Evolutionary conservation across 768 basidiomycete species (phyloP).

Genomic region (Serendipita sp.): DNA sequence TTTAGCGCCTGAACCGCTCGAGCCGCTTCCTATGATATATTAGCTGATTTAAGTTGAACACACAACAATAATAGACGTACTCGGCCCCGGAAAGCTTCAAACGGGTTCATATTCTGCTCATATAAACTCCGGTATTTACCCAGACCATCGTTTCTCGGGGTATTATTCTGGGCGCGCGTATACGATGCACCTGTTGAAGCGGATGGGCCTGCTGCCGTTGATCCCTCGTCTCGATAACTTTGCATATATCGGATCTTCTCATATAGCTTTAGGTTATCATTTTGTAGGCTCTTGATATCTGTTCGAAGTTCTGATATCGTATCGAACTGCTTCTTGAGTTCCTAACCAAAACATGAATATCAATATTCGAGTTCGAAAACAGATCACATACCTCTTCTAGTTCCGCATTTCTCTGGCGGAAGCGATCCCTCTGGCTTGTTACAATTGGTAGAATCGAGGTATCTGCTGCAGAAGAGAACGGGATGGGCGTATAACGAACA

Average conservation of each 20-base stretch:
- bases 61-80: slow-evolving; percentile 32
- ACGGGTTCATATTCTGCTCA: slow-evolving; percentile 95
- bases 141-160: slow-evolving; percentile 45
- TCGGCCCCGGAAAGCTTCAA: slow-evolving; percentile 90
- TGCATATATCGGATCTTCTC: slow-evolving; percentile 99
- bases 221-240: slow-evolving; percentile 69
- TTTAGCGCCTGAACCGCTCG: slow-evolving; percentile 83
- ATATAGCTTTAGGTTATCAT: slow-evolving; percentile 93
- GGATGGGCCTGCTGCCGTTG: slow-evolving; percentile 9
- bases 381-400: slow-evolving; percentile 63
- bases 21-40: slow-evolving; percentile 63
- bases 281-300: slow-evolving; percentile 82
- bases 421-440: slow-evolving; percentile 92
- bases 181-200: slow-evolving; percentile 10
- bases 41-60: not conserved
- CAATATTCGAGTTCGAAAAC: not conserved
- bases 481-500: slow-evolving; percentile 39
- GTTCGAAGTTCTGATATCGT: slow-evolving; percentile 83
- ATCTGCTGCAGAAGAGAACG: slow-evolving; percentile 60
- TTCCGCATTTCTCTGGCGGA: slow-evolving; percentile 91
- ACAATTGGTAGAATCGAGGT: slow-evolving; percentile 97
- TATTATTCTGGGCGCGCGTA: slow-evolving; percentile 8
- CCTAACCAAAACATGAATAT: slow-evolving; percentile 27
- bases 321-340: slow-evolving; percentile 90
- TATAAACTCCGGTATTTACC: slow-evolving; percentile 83